A percentile compares a stretch with the other conserved stretches of the same genome.
Conservation (phyloP, 2,329 filamentous ascomycete genomes). For the Hypoxylon sp. region DNA sequence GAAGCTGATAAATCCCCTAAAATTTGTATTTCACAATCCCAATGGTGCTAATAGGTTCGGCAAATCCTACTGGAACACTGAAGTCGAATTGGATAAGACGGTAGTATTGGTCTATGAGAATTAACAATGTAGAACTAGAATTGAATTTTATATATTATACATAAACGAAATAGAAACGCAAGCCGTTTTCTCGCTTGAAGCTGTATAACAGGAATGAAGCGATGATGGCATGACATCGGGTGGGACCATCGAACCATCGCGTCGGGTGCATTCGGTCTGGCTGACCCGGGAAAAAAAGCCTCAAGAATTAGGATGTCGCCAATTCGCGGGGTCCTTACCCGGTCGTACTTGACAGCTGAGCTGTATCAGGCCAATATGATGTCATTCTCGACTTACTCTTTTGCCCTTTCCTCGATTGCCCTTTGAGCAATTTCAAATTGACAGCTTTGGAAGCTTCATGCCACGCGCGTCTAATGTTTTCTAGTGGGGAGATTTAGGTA, state of each 20-base stretch:
- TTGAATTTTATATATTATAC: slow-evolving; percentile 13
- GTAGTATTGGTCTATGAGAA: neutral
- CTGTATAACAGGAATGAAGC: slow-evolving; percentile 30
- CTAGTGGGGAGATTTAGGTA: neutral
- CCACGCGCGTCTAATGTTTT: neutral
- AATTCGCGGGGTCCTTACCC: slow-evolving; percentile 27
- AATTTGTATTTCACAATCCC: neutral
- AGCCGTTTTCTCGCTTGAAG: neutral
- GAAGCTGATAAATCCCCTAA: neutral
- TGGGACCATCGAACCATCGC: slow-evolving; percentile 45
- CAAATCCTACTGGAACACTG: neutral
- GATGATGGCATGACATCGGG: slow-evolving; percentile 43
- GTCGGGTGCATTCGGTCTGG: slow-evolving; percentile 37
- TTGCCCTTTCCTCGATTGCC: neutral
- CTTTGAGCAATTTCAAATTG: neutral
- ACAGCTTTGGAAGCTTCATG: neutral
- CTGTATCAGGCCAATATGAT: slow-evolving; percentile 37
- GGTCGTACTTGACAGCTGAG: slow-evolving; percentile 8
- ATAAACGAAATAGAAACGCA: neutral
- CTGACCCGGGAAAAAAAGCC: slow-evolving; percentile 21
- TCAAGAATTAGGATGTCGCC: slow-evolving; percentile 19
- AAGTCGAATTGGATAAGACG: slow-evolving; percentile 11
- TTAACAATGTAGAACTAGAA: neutral
- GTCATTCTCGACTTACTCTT: slow-evolving; percentile 28
- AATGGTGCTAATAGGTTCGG: neutral